Evolutionary conservation across 2,329 filamentous ascomycete genomes (phyloP), one percentile per base, ranked within the genome.

Genomic region (Tolypocladium ovalisporum): DNA sequence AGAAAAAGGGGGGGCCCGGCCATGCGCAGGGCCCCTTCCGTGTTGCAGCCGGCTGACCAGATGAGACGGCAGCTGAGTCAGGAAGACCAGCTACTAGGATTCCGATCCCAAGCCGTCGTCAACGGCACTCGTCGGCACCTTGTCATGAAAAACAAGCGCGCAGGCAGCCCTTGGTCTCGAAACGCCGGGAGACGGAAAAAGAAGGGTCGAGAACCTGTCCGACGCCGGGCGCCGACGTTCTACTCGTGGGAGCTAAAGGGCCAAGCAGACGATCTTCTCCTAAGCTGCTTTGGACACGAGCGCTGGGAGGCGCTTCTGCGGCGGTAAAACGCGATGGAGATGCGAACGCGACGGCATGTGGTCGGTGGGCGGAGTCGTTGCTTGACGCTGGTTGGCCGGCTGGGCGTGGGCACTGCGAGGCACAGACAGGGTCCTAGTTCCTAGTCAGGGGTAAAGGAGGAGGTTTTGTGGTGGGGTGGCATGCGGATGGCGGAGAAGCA

Each of bases 371-470:
- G 58, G 60, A 53, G 57, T n/a, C 51, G 32, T 44, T 47, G 54
- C 44, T 52, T 35, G 34, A 52, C 54, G 27, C 53, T 62, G 61
- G 59, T 60, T 61, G 55, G 59, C 57, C 8, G 47, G 19, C 40
- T 53, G 53, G 37, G 54, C 54, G 29, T 52, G 54, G 54, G 24
- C 24, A 47, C 54, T 52, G 54, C 57, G 52, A 54, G 56, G 52
- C 44, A 52, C 47, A 39, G 49, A 57, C 58, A 57, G 60, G 60
- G 58, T n/a, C n/a, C n/a, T n/a, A n/a, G n/a, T n/a, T 57, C 61
- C 60, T 54, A 54, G 62, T 62, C 60, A 57, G 62, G 62, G 62
- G 62, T 58, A 52, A 58, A 56, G 55, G 57, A 56, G 55, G 57
- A 56, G 55, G 42, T 55, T 32, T 40, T 55, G 56, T 35, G 40